Evolutionary conservation across 148 eudicot genomes (phyloP).

Genomic region (Chenopodium album): DNA sequence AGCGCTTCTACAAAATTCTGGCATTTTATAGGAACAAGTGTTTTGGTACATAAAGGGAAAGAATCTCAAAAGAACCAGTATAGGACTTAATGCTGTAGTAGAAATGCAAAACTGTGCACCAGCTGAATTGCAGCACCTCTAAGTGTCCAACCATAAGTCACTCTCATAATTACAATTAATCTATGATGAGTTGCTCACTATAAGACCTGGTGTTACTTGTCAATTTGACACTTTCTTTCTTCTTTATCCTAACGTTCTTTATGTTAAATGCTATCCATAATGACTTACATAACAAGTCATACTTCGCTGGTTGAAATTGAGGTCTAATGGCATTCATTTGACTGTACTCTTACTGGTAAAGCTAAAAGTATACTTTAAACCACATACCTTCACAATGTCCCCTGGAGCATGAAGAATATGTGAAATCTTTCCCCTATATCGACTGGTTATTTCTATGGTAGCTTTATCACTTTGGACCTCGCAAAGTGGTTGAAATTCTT

Average conservation of each 20-base stretch:
- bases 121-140: background rate
- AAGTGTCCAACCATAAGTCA: background rate
- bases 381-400: constrained; percentile 76
- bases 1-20: background rate
- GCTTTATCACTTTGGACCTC: constrained; percentile 99
- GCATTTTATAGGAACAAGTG: background rate
- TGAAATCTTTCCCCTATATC: constrained; percentile 77
- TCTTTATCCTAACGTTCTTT: background rate
- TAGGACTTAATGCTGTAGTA: background rate
- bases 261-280: background rate
- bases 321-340: background rate
- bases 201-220: background rate
- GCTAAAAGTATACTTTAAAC: background rate
- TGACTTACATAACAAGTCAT: background rate
- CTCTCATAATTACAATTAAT: background rate
- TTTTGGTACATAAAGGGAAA: background rate
- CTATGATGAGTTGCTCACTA: background rate
- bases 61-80: background rate
- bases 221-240: background rate
- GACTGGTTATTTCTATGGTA: constrained; percentile 95
- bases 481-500: constrained; percentile 94
- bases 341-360: background rate
- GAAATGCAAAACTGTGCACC: background rate
- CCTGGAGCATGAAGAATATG: constrained; percentile 76
- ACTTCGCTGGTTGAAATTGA: background rate